These are phyloP conservation scores for Venturiaceae sp. DNA, from an alignment of 2,329 filamentous ascomycete species.

Conservation along the genomic window DNA sequence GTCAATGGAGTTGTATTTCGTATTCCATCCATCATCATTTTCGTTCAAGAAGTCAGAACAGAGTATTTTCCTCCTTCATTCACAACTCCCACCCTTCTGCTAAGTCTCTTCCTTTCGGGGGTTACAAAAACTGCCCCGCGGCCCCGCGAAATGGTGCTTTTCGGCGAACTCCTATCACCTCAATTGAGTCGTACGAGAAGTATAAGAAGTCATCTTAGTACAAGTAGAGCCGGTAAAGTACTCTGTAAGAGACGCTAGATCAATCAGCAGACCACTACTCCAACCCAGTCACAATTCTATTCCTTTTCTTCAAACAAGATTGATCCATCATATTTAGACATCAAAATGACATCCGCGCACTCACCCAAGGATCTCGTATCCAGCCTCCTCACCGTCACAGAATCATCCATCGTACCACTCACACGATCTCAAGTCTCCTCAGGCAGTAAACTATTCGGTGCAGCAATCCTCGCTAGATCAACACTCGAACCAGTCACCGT, in stretches of 20 bases:
- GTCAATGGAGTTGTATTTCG: too few relatives aligned
- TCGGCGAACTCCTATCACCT: constrained; percentile 1
- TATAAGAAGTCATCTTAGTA: background rate
- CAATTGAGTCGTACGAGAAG: background rate
- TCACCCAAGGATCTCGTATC: background rate
- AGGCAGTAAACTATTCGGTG: constrained; percentile 48
- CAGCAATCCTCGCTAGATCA: constrained; percentile 39
- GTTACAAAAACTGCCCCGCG: too few relatives aligned
- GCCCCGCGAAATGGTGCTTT: background rate
- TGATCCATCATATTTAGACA: background rate
- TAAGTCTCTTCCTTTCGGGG: too few relatives aligned
- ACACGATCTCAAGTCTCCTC: constrained; percentile 40
- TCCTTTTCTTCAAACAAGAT: too few relatives aligned
- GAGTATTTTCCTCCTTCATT: too few relatives aligned
- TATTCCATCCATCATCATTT: too few relatives aligned
- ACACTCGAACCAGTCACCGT: constrained; percentile 36
- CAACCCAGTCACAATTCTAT: background rate
- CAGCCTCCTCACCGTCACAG: constrained; percentile 15
- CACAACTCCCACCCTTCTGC: too few relatives aligned
- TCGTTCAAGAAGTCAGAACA: too few relatives aligned
- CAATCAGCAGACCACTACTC: background rate
- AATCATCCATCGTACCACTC: constrained; percentile 41
- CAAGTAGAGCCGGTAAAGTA: background rate
- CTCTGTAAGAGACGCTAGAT: too few relatives aligned
- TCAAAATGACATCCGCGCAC: background rate